A percentile compares a stretch with the other conserved stretches of the same genome.
Evolutionary conservation across 306 rosid species (phyloP).

Genomic region (Trifolium subterraneum): DNA sequence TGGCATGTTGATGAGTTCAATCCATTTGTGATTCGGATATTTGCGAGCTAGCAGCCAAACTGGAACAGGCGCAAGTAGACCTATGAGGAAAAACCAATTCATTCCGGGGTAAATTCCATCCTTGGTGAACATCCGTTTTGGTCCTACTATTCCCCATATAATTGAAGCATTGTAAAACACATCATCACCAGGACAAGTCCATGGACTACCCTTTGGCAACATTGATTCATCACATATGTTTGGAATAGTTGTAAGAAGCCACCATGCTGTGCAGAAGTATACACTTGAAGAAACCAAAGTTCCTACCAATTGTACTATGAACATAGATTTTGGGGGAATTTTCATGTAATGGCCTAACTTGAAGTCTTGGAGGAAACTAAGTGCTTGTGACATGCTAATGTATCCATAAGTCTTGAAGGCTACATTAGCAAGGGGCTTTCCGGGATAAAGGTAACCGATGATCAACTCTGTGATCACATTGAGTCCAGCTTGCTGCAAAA

Average conservation of each 20-base stretch:
- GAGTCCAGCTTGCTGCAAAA: conserved; percentile 70
- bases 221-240: conserved; percentile 54
- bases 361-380: conserved; percentile 62
- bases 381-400: conserved; percentile 80
- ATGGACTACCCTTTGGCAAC: conserved; percentile 69
- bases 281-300: conserved; percentile 58
- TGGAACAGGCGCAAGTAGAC: conserved; percentile 60
- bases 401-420: conserved; percentile 86
- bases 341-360: conserved; percentile 90
- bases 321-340: conserved; percentile 83
- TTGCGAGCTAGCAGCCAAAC: conserved; percentile 53
- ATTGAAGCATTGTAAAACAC: conserved; percentile 81
- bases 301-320: conserved; percentile 64
- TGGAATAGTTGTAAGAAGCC: conserved; percentile 56
- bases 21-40: conserved; percentile 60
- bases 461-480: conserved; percentile 78
- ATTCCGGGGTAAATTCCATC: conserved; percentile 56
- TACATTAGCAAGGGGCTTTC: conserved; percentile 83
- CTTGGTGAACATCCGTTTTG: conserved; percentile 59
- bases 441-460: conserved; percentile 80
- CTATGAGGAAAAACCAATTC: conserved; percentile 76
- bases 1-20: conserved; percentile 63
- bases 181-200: conserved; percentile 73
- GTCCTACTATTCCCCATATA: conserved; percentile 84
- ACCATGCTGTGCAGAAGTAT: conserved; percentile 79